Percentiles rank a stretch among this genome's conserved stretches.
Conservation (phyloP, 163 green algal genomes). For the Smithsoniella earleae region DNA sequence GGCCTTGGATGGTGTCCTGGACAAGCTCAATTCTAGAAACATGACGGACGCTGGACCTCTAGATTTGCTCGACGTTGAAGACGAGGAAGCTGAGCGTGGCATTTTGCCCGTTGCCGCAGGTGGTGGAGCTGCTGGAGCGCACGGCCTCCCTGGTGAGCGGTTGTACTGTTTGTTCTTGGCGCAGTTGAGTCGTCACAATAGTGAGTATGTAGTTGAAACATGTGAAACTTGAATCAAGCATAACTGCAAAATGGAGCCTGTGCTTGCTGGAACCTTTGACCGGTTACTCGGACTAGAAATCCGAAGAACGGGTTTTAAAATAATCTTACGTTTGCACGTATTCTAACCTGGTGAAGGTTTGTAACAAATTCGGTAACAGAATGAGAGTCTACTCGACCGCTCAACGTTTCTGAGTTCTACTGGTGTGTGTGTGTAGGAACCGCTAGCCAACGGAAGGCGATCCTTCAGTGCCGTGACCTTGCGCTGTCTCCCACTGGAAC, state of each 20-base stretch:
- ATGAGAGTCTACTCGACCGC: too few species aligned
- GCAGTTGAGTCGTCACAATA: too few species aligned
- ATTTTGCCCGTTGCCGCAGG: conserved; percentile 36
- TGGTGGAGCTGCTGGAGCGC: conserved; percentile 20
- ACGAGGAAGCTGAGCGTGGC: conserved; percentile 47
- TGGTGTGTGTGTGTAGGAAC: conserved; percentile 20
- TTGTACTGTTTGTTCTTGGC: not conserved
- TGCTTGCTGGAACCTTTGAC: too few species aligned
- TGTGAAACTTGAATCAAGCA: too few species aligned
- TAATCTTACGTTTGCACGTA: too few species aligned
- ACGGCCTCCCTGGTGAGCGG: not conserved
- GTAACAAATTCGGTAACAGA: too few species aligned
- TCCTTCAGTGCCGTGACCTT: conserved; percentile 47
- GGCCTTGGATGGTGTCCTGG: conserved; percentile 82
- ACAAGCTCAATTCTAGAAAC: conserved; percentile 76
- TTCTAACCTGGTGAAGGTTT: too few species aligned
- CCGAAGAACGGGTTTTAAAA: too few species aligned
- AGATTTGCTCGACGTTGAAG: conserved; percentile 64
- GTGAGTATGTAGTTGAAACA: too few species aligned
- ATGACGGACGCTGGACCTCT: conserved; percentile 84
- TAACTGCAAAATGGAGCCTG: too few species aligned
- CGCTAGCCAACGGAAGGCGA: not conserved
- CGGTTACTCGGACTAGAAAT: too few species aligned
- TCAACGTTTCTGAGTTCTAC: too few species aligned
- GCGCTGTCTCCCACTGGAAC: conserved; percentile 72